Evolutionary conservation across 2,329 filamentous ascomycete genomes (phyloP).

Genomic region (Setomelanomma holmii): DNA sequence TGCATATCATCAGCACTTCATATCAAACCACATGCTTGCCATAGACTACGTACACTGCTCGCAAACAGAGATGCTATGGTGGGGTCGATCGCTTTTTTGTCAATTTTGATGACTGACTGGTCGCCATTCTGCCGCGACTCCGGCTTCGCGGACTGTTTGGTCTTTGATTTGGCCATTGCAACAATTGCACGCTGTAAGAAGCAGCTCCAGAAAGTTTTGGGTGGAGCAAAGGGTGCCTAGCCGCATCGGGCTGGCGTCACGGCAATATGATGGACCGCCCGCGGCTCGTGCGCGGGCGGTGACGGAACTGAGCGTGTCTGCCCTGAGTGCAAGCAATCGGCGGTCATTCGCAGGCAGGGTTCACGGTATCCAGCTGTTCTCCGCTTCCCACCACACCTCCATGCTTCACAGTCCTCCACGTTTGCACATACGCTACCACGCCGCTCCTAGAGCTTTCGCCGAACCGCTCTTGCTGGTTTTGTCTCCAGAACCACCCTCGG

Average conservation of each 20-base stretch:
- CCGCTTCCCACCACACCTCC: slow-evolving; percentile 11
- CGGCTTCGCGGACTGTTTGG: slow-evolving; percentile 28
- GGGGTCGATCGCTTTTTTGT: slow-evolving; percentile 52
- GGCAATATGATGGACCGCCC: slow-evolving; percentile 19
- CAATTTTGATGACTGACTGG: slow-evolving; percentile 31
- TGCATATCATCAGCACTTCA: slow-evolving; percentile 25
- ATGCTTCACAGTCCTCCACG: slow-evolving; percentile 25
- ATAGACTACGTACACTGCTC: slow-evolving; percentile 43
- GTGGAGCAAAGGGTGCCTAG: slow-evolving; percentile 22
- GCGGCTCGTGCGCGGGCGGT: slow-evolving; percentile 16
- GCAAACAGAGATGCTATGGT: slow-evolving; percentile 58
- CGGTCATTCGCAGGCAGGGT: slow-evolving; percentile 28
- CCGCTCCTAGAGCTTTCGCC: slow-evolving; percentile 7
- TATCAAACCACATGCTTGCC: not conserved
- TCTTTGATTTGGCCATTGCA: slow-evolving; percentile 45
- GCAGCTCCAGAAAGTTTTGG: slow-evolving; percentile 40
- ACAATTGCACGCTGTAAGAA: slow-evolving; percentile 11
- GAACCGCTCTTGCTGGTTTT: slow-evolving; percentile 16
- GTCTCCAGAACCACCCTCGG: slow-evolving; percentile 23
- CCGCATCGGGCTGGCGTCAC: slow-evolving; percentile 1
- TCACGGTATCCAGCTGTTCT: slow-evolving; percentile 18
- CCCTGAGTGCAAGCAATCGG: slow-evolving; percentile 7
- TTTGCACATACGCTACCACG: slow-evolving; percentile 11
- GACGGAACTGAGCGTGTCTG: slow-evolving; percentile 4
- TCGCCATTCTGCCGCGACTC: slow-evolving; percentile 15